phyloP scores from a whole-genome alignment of 1,139 yeast species.

The Scheffersomyces lignicola region DNA sequence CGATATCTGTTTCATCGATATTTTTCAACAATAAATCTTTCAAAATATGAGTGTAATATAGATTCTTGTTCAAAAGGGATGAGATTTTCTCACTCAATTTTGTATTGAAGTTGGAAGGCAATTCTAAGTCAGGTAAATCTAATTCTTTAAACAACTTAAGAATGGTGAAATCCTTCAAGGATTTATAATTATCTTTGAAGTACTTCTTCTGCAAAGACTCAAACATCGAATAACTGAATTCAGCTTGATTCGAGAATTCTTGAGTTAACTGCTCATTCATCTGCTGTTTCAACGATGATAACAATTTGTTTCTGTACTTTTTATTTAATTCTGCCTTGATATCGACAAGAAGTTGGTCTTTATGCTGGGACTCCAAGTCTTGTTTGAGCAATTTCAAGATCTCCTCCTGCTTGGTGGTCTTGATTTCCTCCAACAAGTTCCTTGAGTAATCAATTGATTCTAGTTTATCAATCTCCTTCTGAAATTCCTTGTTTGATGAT shows the following conservation, averaged over 20 bases:
- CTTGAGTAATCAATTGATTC: conserved; percentile 8
- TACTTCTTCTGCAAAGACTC: conserved; percentile 23
- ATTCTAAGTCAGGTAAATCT: conserved; percentile 5
- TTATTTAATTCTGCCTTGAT: conserved; percentile 11
- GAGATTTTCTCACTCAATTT: conserved; percentile 11
- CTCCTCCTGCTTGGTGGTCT: conserved; percentile 12
- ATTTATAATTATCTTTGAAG: conserved; percentile 16
- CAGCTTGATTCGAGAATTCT: conserved; percentile 18
- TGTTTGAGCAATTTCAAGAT: conserved; percentile 11
- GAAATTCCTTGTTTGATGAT: conserved; percentile 9
- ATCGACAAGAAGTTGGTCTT: conserved; percentile 2
- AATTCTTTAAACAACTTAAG: conserved; percentile 19
- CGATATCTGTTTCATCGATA: conserved; percentile 14
- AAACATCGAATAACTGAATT: conserved; percentile 20
- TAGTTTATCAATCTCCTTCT: conserved; percentile 10
- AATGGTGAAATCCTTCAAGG: conserved; percentile 19
- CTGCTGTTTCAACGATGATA: conserved; percentile 16
- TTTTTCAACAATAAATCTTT: conserved; percentile 17
- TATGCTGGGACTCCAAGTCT: conserved; percentile 9
- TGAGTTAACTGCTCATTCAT: conserved; percentile 20
- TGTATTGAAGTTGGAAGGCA: conserved; percentile 8
- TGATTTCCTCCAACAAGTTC: conserved; percentile 13
- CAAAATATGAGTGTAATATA: conserved; percentile 16
- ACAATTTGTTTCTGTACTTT: conserved; percentile 14
- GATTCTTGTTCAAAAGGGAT: conserved; percentile 15